Base-by-base conservation (phyloP, 2,329 filamentous ascomycete genomes). In the Ramichloridium luteum region DNA sequence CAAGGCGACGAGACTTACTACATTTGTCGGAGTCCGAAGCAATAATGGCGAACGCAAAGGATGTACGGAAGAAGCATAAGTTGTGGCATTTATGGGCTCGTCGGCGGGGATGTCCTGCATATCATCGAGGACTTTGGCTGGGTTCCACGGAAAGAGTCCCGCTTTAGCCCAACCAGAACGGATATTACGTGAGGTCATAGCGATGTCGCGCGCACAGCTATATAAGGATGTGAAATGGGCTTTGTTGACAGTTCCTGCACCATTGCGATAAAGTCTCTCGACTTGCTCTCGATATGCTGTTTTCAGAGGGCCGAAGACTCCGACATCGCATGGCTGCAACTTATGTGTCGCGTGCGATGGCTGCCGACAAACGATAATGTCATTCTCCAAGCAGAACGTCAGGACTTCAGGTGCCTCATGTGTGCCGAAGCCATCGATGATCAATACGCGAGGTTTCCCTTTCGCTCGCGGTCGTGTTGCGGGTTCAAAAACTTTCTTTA, bases 381-480 rank as follows among this genome's bases (percentile, higher is more conserved):
- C 51, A 30, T 57, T 51, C 30, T 48, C 35, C 28, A 52, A 50
- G 35, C 43, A 55, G 34, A 46, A 36, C 18, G 25, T 27, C 22
- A 38, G 13, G 20, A 56, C 38, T 22, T 49, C 35, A 20, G 41
- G 49, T 4, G 50, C 52, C 35, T 59, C 45, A 32, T 60, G 50
- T 12, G 48, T 54, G 8, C 41, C 45, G 28, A 60, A 57, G 25
- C 56, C 44, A 35, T 61, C 46, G 20, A 33, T 51, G n/a, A 58
- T 56, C n/a, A 58, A 40, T 3, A 58, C 35, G 1, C 54, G 49
- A 37, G 45, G 55, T 34, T 46, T 53, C 8, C 41, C 18, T 15
- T 53, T 41, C 32, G 51, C 54, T 32, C 36, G 38, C 30, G 28
- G 40, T 45, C 44, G 49, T 4, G 53, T 59, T 35, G 53, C 17